Evolutionary conservation across 306 rosid species (phyloP), one percentile per base, ranked within the genome.

Genomic region (Arachis stenosperma): DNA sequence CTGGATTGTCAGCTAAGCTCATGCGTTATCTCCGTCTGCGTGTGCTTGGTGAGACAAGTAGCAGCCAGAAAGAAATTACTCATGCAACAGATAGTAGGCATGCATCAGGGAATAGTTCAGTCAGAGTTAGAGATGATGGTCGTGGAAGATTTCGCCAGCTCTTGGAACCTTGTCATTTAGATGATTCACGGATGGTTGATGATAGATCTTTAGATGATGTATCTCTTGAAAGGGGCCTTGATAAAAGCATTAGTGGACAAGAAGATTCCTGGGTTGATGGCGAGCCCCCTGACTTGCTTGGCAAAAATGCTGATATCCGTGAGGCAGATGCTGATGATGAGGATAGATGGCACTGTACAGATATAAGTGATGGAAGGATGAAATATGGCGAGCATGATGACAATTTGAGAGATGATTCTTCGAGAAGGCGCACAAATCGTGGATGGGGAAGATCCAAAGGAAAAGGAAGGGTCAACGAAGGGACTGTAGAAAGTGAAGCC

Each of bases 21-120:
- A 95, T 95, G 99, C 98, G 90, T 5, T 92, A 88, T 81, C 97
- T 95, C 55, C 99, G 99, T 3, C 66, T 87, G 50, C 89, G 96
- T 7, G 88, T 92, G 74, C 81, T 92, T 71, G 99, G 99, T 27
- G 99, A 95, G 74, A 66, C 87, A n/a, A 87, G 86, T 79, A 70
- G 75, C 59, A 79, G 76, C 83, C 99, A 91, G 78, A 94, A 84
- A 85, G 99, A 91, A 77, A 61, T 79, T 61, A 46, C 67, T 83
- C 93, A 87, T 85, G 53, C 85, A 77, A 48, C 80, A 8, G 97
- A 91, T 61, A 76, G 65, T 68, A 95, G 83, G 81, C 91, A 83
- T 83, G 79, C 90, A 36, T 83, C 85, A 41, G 68, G 83, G 39
- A 78, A 78, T 75, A 75, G 79, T 65, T 76, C 81, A 53, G 54